These are phyloP conservation scores for Sisymbrium irio DNA, from an alignment of 345 rosid genomes.

Conservation along the genomic window DNA sequence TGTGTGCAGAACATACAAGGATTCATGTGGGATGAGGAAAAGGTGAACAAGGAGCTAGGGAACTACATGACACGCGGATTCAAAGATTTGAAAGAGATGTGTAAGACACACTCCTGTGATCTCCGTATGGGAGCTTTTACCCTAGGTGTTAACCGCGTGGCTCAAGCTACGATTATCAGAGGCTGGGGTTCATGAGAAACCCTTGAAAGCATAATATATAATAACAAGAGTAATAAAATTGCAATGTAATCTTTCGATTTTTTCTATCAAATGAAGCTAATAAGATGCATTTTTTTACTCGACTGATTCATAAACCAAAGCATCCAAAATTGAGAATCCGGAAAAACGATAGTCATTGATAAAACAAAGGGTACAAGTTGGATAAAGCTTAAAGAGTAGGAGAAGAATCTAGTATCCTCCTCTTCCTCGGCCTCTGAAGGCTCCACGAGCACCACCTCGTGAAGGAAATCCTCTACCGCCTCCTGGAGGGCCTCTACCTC, in stretches of 20 bases:
- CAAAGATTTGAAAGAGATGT: slow-evolving; percentile 79
- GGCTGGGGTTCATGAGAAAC: slow-evolving; percentile 82
- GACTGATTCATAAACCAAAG: not conserved
- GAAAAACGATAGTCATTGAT: slow-evolving; percentile 8
- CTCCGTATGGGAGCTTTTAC: slow-evolving; percentile 99
- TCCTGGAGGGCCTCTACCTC: slow-evolving; percentile 52
- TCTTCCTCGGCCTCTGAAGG: slow-evolving; percentile 82
- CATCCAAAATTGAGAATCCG: not conserved
- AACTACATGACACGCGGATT: slow-evolving; percentile 87
- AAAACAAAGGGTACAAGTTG: slow-evolving; percentile 24
- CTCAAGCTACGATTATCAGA: slow-evolving; percentile 76
- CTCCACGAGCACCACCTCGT: slow-evolving; percentile 81
- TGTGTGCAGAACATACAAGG: slow-evolving; percentile 84
- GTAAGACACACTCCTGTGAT: slow-evolving; percentile 74
- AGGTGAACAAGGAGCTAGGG: slow-evolving; percentile 72
- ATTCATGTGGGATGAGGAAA: slow-evolving; percentile 95
- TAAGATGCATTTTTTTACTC: not conserved
- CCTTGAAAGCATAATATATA: not conserved
- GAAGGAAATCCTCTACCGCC: slow-evolving; percentile 59
- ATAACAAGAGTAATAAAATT: not conserved
- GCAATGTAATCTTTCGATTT: not conserved
- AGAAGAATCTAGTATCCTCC: slow-evolving; percentile 40
- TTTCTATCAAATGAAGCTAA: not conserved
- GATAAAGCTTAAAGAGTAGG: not conserved
- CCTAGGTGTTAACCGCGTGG: slow-evolving; percentile 92